Base-by-base conservation (phyloP, 2,329 filamentous ascomycete genomes). In the Chaetomium olivaceum region DNA sequence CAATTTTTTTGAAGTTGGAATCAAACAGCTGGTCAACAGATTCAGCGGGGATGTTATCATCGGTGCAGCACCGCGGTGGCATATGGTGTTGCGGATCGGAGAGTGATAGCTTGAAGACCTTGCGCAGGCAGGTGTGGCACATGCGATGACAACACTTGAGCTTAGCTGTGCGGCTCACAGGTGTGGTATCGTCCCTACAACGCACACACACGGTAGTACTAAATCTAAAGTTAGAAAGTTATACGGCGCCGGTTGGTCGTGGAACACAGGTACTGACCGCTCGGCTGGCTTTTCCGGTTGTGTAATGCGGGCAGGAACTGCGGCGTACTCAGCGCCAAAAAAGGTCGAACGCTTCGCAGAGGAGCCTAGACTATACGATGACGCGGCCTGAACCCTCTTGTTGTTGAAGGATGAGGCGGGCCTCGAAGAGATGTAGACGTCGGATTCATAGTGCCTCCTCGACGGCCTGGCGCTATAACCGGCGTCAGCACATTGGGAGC, bases 21-120 rank as follows among this genome's bases (percentile, higher is more conserved):
- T 91, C 86, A 73, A 96, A 93, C 8, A 95, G 80, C 27, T 83
- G 83, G 14, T 94, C 90, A 31, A 94, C 92, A 74, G 92, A 87
- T 70, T 87, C 88, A 7, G 93, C 79, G 0, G 90, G 87, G 65
- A 96, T 96, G 70, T 87, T 85, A 14, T 92, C 86, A 23, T 84
- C 73, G 3, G 86, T 89, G 77, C 92, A 97, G 77, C 92, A 97
- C 74, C 83, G 86, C 0, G 93, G 93, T 21, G 93, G 92, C 91
- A 96, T 96, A 70, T 92, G 27, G 6, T 57, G 88, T 67, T 88
- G 85, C 1, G 91, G 88, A 74, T 96, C 91, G 51, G 83, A 88
- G 68, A 93, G 82, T 12, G 92, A 95, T 67, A 92, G 82, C 62
- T 83, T 87, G 77, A 96, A 96, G 64, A 87, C 84, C 58, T 87